Conservation (phyloP, 2,329 filamentous ascomycete genomes). For the Rasamsonia emersonii region DNA sequence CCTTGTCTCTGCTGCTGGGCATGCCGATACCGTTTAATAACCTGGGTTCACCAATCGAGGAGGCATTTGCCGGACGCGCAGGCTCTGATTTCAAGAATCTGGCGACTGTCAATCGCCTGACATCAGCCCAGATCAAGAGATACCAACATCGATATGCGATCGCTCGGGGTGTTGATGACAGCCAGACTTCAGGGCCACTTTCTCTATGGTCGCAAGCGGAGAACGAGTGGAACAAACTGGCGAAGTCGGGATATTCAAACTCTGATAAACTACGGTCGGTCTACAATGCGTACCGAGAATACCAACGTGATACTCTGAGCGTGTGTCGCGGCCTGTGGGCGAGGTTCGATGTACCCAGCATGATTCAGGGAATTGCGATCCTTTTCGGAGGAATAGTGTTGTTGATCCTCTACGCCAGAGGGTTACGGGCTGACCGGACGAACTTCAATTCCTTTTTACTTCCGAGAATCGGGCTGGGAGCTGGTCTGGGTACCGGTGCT, state of each 20-base stretch:
- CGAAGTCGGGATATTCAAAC: constrained; percentile 31
- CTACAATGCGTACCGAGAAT: constrained; percentile 56
- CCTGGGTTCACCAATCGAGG: constrained; percentile 83
- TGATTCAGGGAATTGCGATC: constrained; percentile 69
- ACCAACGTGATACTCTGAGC: constrained; percentile 68
- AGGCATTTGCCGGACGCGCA: constrained; percentile 69
- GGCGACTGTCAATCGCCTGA: constrained; percentile 64
- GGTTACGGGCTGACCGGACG: constrained; percentile 44
- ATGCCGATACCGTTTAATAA: constrained; percentile 96
- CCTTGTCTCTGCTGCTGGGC: constrained; percentile 75
- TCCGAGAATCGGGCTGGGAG: constrained; percentile 42
- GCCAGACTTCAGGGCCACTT: constrained; percentile 46
- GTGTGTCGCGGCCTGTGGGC: constrained; percentile 85
- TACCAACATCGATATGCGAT: constrained; percentile 79
- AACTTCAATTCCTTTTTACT: constrained; percentile 41
- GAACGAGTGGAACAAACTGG: constrained; percentile 41
- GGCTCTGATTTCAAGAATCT: constrained; percentile 69
- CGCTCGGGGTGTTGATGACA: constrained; percentile 60
- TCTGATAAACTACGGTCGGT: constrained; percentile 31
- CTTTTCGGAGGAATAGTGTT: constrained; percentile 59
- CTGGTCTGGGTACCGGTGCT: constrained; percentile 39
- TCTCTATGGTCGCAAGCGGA: constrained; percentile 54
- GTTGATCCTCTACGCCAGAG: constrained; percentile 64
- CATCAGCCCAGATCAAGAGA: constrained; percentile 76
- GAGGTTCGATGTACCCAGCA: constrained; percentile 77